Percentiles rank a stretch among this genome's conserved stretches.
Conservation (phyloP, 164 flowering plant species). For the Aristolochia californica region DNA sequence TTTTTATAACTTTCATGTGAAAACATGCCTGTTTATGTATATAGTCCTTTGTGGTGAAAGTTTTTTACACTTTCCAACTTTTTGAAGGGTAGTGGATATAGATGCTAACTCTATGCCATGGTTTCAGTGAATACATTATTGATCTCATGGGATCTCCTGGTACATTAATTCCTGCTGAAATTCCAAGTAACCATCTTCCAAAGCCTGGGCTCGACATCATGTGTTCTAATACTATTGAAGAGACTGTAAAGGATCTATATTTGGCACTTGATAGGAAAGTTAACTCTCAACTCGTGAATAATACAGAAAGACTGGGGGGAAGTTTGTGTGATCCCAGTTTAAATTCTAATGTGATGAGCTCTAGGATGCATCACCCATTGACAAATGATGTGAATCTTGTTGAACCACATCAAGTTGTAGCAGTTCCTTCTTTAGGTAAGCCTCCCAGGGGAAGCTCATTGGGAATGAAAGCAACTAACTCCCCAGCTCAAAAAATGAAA, state of each 20-base stretch:
- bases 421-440: conserved; percentile 29
- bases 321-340: conserved; percentile 13
- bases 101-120: conserved; percentile 10
- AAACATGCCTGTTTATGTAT: too few species aligned
- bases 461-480: conserved; percentile 23
- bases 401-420: conserved; percentile 29
- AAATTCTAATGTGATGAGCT: conserved; percentile 13
- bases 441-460: conserved; percentile 25
- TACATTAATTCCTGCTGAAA: conserved; percentile 83
- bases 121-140: conserved; percentile 86
- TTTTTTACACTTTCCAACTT: not conserved
- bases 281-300: conserved; percentile 4
- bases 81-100: not conserved
- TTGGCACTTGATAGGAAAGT: conserved; percentile 21
- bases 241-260: conserved; percentile 16
- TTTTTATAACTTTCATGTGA: too few species aligned
- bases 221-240: conserved; percentile 20
- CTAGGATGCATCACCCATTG: conserved; percentile 19
- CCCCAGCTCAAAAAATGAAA: conserved; percentile 56
- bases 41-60: too few species aligned
- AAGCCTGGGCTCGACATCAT: conserved; percentile 31
- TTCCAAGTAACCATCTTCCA: conserved; percentile 47
- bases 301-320: conserved; percentile 9
- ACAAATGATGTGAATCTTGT: conserved; percentile 9
- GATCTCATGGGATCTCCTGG: conserved; percentile 99